phyloP scores from a whole-genome alignment of 441 rosid genomes.

The Corymbia calophylla region DNA sequence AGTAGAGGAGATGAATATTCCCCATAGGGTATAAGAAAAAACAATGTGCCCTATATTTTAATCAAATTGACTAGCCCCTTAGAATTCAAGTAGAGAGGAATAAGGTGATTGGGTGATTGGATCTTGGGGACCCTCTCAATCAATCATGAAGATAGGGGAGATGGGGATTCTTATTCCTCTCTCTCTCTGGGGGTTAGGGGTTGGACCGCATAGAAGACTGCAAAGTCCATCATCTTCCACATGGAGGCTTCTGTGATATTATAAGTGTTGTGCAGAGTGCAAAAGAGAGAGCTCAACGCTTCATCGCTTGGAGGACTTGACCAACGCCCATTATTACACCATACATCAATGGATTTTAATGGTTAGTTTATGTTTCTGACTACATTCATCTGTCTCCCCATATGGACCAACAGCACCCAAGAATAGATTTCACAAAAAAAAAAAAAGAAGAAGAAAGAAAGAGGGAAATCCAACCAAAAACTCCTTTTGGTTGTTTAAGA shows the following conservation, averaged over 20 bases:
- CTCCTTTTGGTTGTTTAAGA: neutral
- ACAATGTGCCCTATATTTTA: neutral
- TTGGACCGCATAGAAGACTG: slow-evolving; percentile 20
- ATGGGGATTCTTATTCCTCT: slow-evolving; percentile 34
- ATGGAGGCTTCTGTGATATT: neutral
- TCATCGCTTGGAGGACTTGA: neutral
- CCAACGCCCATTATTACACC: neutral
- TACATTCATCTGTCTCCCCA: neutral
- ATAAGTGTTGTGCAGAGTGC: neutral
- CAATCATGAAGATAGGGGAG: slow-evolving; percentile 25
- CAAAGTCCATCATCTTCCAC: neutral
- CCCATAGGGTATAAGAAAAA: neutral
- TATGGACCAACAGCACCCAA: neutral
- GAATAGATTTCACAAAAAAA: neutral
- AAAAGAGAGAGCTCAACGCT: neutral
- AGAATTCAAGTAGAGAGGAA: neutral
- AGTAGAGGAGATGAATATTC: neutral
- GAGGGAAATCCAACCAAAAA: neutral
- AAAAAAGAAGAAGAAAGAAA: neutral
- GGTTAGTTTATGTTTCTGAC: neutral
- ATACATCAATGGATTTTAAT: neutral
- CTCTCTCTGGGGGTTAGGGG: slow-evolving; percentile 1
- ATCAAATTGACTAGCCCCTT: neutral
- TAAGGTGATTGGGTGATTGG: slow-evolving; percentile 12
- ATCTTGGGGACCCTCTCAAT: slow-evolving; percentile 18